Evolutionary conservation across 331 rosid genomes (phyloP).

Genomic region (Arachis monticola): DNA sequence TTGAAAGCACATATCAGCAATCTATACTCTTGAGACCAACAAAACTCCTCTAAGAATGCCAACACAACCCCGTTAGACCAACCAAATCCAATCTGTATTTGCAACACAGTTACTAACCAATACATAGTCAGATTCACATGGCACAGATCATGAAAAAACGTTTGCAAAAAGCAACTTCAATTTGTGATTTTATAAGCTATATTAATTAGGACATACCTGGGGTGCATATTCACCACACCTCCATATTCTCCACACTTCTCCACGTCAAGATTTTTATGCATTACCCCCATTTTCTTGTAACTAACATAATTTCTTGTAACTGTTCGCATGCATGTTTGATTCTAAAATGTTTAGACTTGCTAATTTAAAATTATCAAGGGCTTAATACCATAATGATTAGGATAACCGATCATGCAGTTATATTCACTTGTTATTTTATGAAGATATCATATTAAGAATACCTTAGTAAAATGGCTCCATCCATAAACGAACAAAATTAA

Average conservation of each 20-base stretch:
- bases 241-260: conserved; percentile 74
- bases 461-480: conserved; percentile 78
- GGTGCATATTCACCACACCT: conserved; percentile 85
- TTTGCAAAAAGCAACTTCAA: neutral
- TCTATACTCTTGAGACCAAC: conserved; percentile 79
- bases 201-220: conserved; percentile 55
- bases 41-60: conserved; percentile 94
- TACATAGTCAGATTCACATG: conserved; percentile 30
- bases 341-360: conserved; percentile 9
- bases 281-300: conserved; percentile 71
- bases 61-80: conserved; percentile 94
- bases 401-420: neutral
- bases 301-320: conserved; percentile 67
- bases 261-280: conserved; percentile 88
- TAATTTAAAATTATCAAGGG: conserved; percentile 9
- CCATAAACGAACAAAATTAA: conserved; percentile 94
- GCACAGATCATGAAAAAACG: neutral
- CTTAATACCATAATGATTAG: neutral
- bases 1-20: conserved; percentile 40
- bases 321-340: neutral
- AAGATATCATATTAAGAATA: conserved; percentile 37
- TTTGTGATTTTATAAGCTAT: neutral
- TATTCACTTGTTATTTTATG: conserved; percentile 16
- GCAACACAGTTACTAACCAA: neutral
- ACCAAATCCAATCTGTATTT: conserved; percentile 93